Base-by-base conservation (phyloP, 352 stramenopile species). In the Globisporangium acanthophoron region DNA sequence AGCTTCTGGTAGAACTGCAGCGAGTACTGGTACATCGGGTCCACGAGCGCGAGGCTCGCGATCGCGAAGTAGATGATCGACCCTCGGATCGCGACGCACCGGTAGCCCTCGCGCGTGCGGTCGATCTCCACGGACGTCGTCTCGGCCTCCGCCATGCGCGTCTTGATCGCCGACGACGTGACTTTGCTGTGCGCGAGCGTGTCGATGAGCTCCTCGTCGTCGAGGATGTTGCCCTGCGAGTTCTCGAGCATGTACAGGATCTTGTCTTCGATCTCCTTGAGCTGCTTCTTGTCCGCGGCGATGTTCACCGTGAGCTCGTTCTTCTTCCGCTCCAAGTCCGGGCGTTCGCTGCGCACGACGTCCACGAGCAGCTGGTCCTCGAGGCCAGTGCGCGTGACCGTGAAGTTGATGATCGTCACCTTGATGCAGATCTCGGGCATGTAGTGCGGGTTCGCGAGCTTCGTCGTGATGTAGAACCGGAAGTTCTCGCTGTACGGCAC, bases 21-120 rank as follows among this genome's bases (percentile, higher is more conserved):
- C 44, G 91, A 98, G 64, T 96, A 97, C 64, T 97, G 90, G 64
- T 98, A 98, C 92, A 98, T 98, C 3, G 89, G 85, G 41, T 98
- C 91, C 11, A 98, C 86, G n/a, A 92, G 73, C 45, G 90, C 89
- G 3, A 98, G 68, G 21, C 87, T 88, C 1, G 93, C 91, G 41
- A 98, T 96, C 13, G 96, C 91, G 66, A 98, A 98, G 73, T 98
- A 98, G 51, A 98, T 90, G 54, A 97, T 88, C 2, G 85, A 96
- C 8, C 91, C 93, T 15, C 92, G 80, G 12, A 93, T 76, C 9
- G 93, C 93, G 8, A 98, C 89, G 48, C 85, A 85, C 1, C 93
- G 86, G 56, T 98, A 98, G 2, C 78, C 79, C 66, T 98, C 93
- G 7, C 90, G 88, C 5, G 90, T 96, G 18, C 80, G 70, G 51